phyloP scores from a whole-genome alignment of 2,329 filamentous ascomycete genomes.

The Phaeomoniella chlamydospora region DNA sequence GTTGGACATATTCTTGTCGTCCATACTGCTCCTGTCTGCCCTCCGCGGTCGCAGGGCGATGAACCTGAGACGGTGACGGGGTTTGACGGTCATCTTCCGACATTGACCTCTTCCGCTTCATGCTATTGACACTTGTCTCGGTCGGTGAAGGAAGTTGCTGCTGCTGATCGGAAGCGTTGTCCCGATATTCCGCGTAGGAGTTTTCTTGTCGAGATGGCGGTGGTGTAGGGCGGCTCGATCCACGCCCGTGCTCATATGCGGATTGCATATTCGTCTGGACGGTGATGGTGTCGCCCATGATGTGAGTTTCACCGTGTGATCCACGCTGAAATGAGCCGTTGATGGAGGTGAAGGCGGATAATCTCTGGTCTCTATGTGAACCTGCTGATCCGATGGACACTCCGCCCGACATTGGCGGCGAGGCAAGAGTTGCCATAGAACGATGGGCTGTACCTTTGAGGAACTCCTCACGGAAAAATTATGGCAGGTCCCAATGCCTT shows the following conservation, averaged over 20 bases:
- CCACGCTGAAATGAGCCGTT: neutral
- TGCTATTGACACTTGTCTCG: neutral
- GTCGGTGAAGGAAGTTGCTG: neutral
- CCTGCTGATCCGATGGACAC: neutral
- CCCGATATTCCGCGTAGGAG: neutral
- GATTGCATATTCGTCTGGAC: neutral
- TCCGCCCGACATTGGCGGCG: neutral
- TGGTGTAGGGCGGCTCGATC: neutral
- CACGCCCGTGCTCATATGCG: neutral
- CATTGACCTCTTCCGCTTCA: constrained; percentile 1
- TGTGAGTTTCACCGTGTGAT: neutral
- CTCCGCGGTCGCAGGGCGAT: neutral
- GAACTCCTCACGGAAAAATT: no score
- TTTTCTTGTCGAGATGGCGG: neutral
- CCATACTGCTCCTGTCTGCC: neutral
- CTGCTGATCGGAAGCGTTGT: neutral
- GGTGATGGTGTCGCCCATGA: neutral
- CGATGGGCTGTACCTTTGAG: no score
- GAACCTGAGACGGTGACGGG: neutral
- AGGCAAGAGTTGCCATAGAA: neutral
- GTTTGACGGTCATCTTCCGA: neutral
- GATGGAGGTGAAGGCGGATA: neutral
- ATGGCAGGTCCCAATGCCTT: no score
- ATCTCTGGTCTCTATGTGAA: neutral
- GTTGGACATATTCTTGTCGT: neutral